These are phyloP conservation scores for Lactifluus subvellereus DNA, from an alignment of 768 basidiomycete genomes.

Conservation along the genomic window DNA sequence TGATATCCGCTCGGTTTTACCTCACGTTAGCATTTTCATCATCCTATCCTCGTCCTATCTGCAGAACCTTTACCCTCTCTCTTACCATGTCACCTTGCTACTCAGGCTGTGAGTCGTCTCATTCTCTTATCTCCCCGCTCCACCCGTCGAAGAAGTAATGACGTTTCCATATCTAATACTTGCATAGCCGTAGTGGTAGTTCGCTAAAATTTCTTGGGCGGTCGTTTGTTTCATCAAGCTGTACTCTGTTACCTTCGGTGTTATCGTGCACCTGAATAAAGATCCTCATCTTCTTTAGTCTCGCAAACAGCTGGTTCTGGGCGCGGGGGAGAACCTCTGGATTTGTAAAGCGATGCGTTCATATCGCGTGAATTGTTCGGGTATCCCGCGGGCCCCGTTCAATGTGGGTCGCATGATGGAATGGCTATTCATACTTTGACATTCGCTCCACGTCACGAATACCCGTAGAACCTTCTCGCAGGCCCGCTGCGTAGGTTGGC, in stretches of 20 bases:
- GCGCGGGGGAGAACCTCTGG: too few species aligned
- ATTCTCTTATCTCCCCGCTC: not conserved
- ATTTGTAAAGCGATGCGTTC: not conserved
- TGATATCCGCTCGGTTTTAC: conserved; percentile 11
- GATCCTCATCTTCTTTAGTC: not conserved
- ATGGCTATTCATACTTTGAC: not conserved
- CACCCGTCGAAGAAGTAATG: conserved; percentile 3
- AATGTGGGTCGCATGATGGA: not conserved
- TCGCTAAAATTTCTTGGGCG: not conserved
- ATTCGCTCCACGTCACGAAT: not conserved
- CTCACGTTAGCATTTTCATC: conserved; percentile 12
- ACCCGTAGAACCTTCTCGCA: not conserved
- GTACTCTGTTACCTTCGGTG: not conserved
- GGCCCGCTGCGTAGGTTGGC: not conserved
- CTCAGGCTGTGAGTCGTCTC: not conserved
- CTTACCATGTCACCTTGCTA: not conserved
- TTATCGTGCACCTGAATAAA: not conserved
- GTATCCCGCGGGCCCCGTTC: not conserved
- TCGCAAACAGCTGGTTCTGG: not conserved
- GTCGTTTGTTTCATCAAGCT: not conserved
- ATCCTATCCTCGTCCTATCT: not conserved
- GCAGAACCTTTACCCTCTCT: not conserved
- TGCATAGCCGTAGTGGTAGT: conserved; percentile 11
- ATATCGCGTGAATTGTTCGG: not conserved
- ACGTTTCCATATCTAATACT: conserved; percentile 13